Evolutionary conservation across 2,329 filamentous ascomycete genomes (phyloP).

Genomic region (Zalaria obscura): DNA sequence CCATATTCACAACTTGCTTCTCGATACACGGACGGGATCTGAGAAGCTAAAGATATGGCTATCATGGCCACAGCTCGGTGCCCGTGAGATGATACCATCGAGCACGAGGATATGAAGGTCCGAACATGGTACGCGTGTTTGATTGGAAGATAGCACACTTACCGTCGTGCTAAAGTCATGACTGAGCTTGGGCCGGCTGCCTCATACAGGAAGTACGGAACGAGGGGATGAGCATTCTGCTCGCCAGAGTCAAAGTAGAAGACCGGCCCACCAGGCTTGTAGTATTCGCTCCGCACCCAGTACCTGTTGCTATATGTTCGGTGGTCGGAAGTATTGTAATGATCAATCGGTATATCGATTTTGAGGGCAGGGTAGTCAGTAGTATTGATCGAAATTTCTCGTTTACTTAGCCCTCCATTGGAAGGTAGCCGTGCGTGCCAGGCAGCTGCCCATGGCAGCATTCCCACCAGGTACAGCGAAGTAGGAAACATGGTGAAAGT

Average conservation of each 20-base stretch:
- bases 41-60: no score
- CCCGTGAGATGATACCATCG: no score
- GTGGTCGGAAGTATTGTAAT: constrained; percentile 9
- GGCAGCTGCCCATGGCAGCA: no score
- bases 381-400: constrained; percentile 4
- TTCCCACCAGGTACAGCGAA: no score
- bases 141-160: no score
- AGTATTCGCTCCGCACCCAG: constrained; percentile 9
- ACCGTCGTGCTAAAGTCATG: constrained; percentile 7
- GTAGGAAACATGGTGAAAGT: no score
- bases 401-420: not conserved
- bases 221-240: constrained; percentile 6
- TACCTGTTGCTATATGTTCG: constrained; percentile 8
- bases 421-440: not conserved
- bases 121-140: no score
- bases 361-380: constrained; percentile 4
- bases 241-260: constrained; percentile 11
- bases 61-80: no score
- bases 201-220: constrained; percentile 8
- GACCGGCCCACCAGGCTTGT: constrained; percentile 8
- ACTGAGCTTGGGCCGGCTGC: constrained; percentile 6
- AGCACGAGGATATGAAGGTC: no score
- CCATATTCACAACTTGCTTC: no score
- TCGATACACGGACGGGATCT: no score
- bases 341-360: constrained; percentile 9